Evolutionary conservation across 1,284 basidiomycete species (phyloP).

Genomic region (Fomitopsis betulina): DNA sequence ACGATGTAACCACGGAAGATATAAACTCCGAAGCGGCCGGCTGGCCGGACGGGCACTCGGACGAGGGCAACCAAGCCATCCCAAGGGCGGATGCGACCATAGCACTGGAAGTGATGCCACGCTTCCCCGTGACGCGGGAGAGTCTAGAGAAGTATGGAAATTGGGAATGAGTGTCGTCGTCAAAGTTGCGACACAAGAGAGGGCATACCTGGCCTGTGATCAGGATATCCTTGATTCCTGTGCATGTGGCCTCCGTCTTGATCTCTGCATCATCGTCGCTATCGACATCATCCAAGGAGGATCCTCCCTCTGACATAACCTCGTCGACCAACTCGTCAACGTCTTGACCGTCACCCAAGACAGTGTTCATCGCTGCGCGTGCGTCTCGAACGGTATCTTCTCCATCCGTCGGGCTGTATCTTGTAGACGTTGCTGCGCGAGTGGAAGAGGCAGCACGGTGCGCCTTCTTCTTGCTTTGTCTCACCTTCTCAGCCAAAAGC

Average conservation of each 20-base stretch:
- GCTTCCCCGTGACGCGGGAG: conserved; percentile 49
- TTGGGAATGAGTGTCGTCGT: neutral
- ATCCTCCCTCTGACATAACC: conserved; percentile 12
- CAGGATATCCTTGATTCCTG: conserved; percentile 51
- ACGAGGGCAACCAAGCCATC: conserved; percentile 66
- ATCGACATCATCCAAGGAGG: conserved; percentile 2
- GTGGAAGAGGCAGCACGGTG: neutral
- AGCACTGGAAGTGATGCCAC: conserved; percentile 53
- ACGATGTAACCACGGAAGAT: conserved; percentile 69
- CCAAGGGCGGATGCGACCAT: conserved; percentile 61
- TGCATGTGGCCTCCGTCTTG: conserved; percentile 28
- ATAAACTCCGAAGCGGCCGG: conserved; percentile 32
- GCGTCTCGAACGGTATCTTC: neutral
- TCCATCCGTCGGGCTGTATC: no score
- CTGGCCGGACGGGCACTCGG: conserved; percentile 35
- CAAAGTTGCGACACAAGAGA: neutral
- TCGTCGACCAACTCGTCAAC: conserved; percentile 18
- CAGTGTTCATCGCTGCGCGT: conserved; percentile 19
- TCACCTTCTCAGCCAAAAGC: conserved; percentile 5
- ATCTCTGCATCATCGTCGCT: conserved; percentile 10
- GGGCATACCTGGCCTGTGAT: conserved; percentile 48
- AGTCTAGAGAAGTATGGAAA: conserved; percentile 33
- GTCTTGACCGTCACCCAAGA: conserved; percentile 21
- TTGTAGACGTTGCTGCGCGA: neutral
- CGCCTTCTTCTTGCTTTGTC: neutral